phyloP scores from a whole-genome alignment of 805 yeast genomes.

The Candida railenensis region DNA sequence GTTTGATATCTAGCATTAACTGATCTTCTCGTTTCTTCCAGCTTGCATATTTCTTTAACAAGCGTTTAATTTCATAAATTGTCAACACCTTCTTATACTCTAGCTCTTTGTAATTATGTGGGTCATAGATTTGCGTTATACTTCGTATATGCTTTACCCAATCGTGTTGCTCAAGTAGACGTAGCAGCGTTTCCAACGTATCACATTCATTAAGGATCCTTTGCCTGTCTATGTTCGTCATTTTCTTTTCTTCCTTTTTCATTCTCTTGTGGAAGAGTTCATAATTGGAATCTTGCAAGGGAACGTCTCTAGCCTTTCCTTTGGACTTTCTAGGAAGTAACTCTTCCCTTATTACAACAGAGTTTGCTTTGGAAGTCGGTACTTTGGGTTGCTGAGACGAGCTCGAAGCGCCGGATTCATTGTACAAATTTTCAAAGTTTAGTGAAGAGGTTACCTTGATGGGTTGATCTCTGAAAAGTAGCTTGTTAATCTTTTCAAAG shows the following conservation, averaged over 20 bases:
- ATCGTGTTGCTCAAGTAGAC: slow-evolving; percentile 38
- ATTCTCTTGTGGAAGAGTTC: slow-evolving; percentile 53
- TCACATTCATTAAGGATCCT: slow-evolving; percentile 58
- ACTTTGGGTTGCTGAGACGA: neutral
- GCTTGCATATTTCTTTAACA: slow-evolving; percentile 34
- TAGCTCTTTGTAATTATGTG: slow-evolving; percentile 49
- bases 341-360: slow-evolving; percentile 5
- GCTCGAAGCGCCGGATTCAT: neutral
- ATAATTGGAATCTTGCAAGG: slow-evolving; percentile 47
- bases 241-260: slow-evolving; percentile 63
- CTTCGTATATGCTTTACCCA: slow-evolving; percentile 48
- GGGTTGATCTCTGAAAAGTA: slow-evolving; percentile 15
- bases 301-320: slow-evolving; percentile 24
- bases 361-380: slow-evolving; percentile 5
- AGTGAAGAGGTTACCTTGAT: neutral
- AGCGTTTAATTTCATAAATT: slow-evolving; percentile 41
- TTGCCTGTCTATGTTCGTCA: slow-evolving; percentile 53
- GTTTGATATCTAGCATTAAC: slow-evolving; percentile 25
- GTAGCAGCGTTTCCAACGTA: slow-evolving; percentile 43
- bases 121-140: slow-evolving; percentile 51
- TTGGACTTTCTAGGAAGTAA: slow-evolving; percentile 19
- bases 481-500: slow-evolving; percentile 31
- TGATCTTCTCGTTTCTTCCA: slow-evolving; percentile 35
- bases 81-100: slow-evolving; percentile 52
- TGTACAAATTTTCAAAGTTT: neutral